Conservation (phyloP, 2,329 filamentous ascomycete species). For the Zasmidium angulare region DNA sequence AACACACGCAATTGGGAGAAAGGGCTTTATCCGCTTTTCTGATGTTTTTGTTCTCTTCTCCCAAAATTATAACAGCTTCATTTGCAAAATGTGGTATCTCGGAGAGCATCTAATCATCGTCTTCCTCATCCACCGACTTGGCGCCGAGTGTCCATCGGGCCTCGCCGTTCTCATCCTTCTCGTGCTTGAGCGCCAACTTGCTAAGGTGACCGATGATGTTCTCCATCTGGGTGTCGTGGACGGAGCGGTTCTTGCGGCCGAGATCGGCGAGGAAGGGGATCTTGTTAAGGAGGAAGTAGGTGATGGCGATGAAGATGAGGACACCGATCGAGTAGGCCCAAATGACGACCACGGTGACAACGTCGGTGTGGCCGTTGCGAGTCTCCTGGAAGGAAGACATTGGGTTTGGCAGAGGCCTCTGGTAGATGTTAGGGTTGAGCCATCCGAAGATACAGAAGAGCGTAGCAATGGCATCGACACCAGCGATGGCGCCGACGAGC, state of each 20-base stretch:
- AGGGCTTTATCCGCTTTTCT: conserved; percentile 14
- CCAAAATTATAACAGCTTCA: conserved; percentile 14
- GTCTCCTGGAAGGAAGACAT: conserved; percentile 36
- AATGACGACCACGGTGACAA: conserved; percentile 65
- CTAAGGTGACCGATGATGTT: conserved; percentile 65
- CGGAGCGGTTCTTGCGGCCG: conserved; percentile 61
- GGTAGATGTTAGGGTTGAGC: conserved; percentile 57
- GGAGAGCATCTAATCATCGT: conserved; percentile 45
- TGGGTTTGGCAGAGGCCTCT: conserved; percentile 42
- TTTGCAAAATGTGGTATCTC: conserved; percentile 27
- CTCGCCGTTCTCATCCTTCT: conserved; percentile 49
- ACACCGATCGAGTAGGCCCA: conserved; percentile 68
- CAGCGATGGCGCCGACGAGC: conserved; percentile 67
- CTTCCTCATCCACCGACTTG: conserved; percentile 47
- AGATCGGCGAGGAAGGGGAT: conserved; percentile 61
- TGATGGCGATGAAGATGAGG: conserved; percentile 64
- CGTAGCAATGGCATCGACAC: conserved; percentile 70
- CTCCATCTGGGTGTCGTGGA: conserved; percentile 64
- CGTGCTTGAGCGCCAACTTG: conserved; percentile 63
- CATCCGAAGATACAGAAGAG: conserved; percentile 75
- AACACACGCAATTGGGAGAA: conserved; percentile 9
- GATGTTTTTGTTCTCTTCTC: not conserved
- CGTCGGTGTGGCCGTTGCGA: conserved; percentile 53
- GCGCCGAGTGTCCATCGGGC: conserved; percentile 46
- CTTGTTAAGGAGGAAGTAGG: conserved; percentile 63